Evolutionary conservation across 1,284 basidiomycete genomes (phyloP).

Genomic region (Schizophyllum commune): DNA sequence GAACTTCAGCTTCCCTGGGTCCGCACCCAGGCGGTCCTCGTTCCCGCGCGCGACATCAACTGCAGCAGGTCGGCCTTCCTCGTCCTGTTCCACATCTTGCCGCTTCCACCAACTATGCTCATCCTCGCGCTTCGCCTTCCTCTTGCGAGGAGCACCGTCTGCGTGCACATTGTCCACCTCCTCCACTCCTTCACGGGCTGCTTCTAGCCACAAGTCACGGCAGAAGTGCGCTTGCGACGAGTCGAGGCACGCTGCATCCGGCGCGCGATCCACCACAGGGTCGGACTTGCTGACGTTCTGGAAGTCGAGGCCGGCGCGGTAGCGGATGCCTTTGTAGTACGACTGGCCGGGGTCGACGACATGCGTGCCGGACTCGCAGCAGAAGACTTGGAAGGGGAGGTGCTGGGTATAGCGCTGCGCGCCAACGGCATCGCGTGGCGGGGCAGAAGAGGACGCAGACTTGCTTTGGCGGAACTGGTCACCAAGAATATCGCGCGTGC

Average conservation of each 20-base stretch:
- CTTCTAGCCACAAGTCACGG: slow-evolving; percentile 84
- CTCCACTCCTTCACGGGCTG: slow-evolving; percentile 67
- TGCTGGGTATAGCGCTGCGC: slow-evolving; percentile 82
- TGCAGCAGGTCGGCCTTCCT: slow-evolving; percentile 6
- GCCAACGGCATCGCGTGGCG: slow-evolving; percentile 77
- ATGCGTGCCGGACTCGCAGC: slow-evolving; percentile 93
- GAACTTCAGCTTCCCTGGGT: slow-evolving; percentile 25
- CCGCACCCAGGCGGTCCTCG: slow-evolving; percentile 22
- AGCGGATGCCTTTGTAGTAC: slow-evolving; percentile 82
- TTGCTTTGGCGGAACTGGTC: slow-evolving; percentile 94
- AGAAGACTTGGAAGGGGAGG: slow-evolving; percentile 94
- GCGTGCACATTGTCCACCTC: slow-evolving; percentile 36
- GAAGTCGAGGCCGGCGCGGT: slow-evolving; percentile 72
- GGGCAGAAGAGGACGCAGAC: slow-evolving; percentile 64
- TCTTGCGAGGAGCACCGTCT: slow-evolving; percentile 16
- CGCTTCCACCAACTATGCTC: slow-evolving; percentile 1
- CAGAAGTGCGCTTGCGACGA: slow-evolving; percentile 96
- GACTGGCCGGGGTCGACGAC: slow-evolving; percentile 90
- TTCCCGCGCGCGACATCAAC: slow-evolving; percentile 30
- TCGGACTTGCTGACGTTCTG: slow-evolving; percentile 70
- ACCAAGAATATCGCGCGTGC: slow-evolving; percentile 91
- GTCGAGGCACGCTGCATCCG: slow-evolving; percentile 85
- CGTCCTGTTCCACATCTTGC: neutral
- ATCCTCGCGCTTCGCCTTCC: slow-evolving; percentile 10
- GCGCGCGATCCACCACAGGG: slow-evolving; percentile 45